Conservation (phyloP, 2,329 filamentous ascomycete genomes). For the Calonectria pseudoreteaudii region DNA sequence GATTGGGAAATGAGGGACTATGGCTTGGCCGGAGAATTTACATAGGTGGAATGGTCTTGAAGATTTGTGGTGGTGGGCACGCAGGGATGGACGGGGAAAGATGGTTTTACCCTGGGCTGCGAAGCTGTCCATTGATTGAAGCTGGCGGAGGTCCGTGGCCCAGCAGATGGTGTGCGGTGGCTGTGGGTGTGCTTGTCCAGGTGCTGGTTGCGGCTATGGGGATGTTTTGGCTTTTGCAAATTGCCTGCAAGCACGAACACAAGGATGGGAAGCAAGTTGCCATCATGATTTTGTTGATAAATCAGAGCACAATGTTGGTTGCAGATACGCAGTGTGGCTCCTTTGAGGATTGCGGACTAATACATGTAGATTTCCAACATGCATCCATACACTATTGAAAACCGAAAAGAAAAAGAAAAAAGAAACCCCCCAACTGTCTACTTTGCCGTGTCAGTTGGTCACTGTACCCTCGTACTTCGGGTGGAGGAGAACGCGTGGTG, state of each 20-base stretch:
- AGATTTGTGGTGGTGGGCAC: not conserved
- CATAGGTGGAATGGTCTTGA: not conserved
- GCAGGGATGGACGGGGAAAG: not conserved
- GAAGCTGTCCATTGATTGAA: not conserved
- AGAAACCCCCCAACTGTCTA: not conserved
- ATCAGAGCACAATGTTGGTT: not conserved
- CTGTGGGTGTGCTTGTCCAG: slow-evolving; percentile 9
- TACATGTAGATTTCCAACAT: not conserved
- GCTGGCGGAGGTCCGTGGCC: not conserved
- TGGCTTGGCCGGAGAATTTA: slow-evolving; percentile 19
- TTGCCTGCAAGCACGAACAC: not conserved
- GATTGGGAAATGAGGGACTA: slow-evolving; percentile 6
- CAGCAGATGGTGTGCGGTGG: slow-evolving; percentile 3
- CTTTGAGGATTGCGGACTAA: not conserved
- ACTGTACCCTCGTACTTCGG: not conserved
- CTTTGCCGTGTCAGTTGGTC: not conserved
- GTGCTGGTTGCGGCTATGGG: not conserved
- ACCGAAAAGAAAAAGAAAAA: not conserved
- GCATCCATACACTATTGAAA: not conserved
- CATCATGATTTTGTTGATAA: not conserved
- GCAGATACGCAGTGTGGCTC: not conserved
- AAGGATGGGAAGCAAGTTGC: not conserved
- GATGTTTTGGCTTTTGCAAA: not conserved
- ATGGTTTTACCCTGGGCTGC: not conserved
- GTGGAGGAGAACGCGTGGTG: slow-evolving; percentile 31